Evolutionary conservation across 306 rosid genomes (phyloP).

Genomic region (Arachis stenosperma): DNA sequence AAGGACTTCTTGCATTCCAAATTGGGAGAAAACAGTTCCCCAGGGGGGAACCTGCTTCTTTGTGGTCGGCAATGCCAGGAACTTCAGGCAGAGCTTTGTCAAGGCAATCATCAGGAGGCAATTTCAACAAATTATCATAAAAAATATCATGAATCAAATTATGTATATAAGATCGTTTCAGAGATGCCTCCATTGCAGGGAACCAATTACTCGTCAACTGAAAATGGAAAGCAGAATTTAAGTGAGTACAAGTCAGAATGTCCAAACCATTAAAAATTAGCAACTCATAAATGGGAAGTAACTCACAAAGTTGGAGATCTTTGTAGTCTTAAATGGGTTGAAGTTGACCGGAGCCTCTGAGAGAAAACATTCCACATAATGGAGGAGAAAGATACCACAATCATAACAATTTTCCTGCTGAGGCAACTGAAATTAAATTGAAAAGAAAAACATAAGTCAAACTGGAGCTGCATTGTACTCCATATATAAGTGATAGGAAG

Average conservation of each 20-base stretch:
- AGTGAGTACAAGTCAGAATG: constrained; percentile 6
- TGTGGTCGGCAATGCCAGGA: constrained; percentile 36
- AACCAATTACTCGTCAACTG: constrained; percentile 74
- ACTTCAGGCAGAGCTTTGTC: constrained; percentile 38
- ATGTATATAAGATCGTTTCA: constrained; percentile 55
- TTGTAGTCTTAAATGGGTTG: constrained; percentile 57
- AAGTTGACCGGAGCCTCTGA: constrained; percentile 64
- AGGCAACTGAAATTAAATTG: constrained; percentile 59
- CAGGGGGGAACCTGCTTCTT: constrained; percentile 34
- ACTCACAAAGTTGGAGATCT: constrained; percentile 70
- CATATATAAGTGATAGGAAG: constrained; percentile 2
- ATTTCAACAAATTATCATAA: constrained; percentile 44
- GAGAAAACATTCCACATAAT: constrained; percentile 76
- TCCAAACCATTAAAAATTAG: constrained; percentile 20
- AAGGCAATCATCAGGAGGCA: constrained; percentile 37
- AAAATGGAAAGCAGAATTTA: constrained; percentile 32
- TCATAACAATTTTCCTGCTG: constrained; percentile 82
- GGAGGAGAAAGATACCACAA: constrained; percentile 87
- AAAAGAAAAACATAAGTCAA: constrained; percentile 23
- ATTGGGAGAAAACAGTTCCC: constrained; percentile 30
- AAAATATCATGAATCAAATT: constrained; percentile 57
- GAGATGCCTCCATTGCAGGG: constrained; percentile 73
- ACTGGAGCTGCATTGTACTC: constrained; percentile 15
- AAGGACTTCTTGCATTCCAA: constrained; percentile 33
- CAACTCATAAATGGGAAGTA: constrained; percentile 19